Evolutionary conservation across 2,329 filamentous ascomycete species (phyloP).

Genomic region (Botrytis tulipae): DNA sequence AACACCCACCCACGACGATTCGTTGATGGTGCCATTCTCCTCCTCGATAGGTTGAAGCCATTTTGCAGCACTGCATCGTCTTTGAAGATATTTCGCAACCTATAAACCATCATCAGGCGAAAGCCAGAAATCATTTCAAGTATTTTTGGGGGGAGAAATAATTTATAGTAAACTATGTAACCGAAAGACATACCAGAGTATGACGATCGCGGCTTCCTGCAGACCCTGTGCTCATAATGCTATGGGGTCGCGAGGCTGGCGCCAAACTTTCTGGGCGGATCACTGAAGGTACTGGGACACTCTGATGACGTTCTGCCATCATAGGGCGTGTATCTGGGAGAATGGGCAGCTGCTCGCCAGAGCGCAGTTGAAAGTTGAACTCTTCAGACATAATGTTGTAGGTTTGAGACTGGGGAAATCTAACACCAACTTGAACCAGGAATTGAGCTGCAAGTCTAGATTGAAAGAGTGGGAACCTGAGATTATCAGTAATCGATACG

Average conservation of each 20-base stretch:
- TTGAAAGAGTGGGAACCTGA: not conserved
- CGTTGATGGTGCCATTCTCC: constrained; percentile 22
- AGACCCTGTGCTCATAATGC: constrained; percentile 25
- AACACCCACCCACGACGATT: constrained; percentile 25
- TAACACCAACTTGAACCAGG: not conserved
- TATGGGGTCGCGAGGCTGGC: constrained; percentile 14
- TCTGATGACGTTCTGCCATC: constrained; percentile 23
- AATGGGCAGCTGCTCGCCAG: constrained; percentile 2
- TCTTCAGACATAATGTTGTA: constrained; percentile 13
- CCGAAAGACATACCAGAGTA: constrained; percentile 22
- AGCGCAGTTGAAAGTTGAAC: constrained; percentile 18
- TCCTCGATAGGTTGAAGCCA: constrained; percentile 24
- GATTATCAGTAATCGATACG: constrained; percentile 4
- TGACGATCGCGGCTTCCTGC: constrained; percentile 22
- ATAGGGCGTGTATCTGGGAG: constrained; percentile 10
- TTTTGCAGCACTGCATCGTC: constrained; percentile 25
- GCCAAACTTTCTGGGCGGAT: constrained; percentile 8
- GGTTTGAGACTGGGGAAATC: not conserved
- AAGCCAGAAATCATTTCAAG: not conserved
- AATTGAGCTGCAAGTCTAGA: not conserved
- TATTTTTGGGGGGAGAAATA: not conserved
- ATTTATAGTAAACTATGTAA: not conserved
- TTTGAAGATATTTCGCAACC: constrained; percentile 26
- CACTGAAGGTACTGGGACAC: not conserved
- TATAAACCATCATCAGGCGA: constrained; percentile 15